Evolutionary conservation across 805 yeast species (phyloP).

Genomic region (Starmerella gropengiesseri): DNA sequence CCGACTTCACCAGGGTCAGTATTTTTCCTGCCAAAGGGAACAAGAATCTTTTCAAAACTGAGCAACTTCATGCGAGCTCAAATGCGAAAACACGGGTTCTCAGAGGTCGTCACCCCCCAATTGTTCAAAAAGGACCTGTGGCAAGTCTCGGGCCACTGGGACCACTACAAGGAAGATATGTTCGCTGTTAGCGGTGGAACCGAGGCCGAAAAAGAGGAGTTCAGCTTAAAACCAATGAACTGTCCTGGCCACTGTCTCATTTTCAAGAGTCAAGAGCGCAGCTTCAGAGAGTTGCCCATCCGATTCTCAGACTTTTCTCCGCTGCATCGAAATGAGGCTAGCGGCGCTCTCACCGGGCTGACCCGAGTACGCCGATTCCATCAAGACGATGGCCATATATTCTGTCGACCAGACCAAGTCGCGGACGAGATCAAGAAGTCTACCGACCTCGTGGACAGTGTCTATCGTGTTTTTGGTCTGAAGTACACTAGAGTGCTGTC

Average conservation of each 20-base stretch:
- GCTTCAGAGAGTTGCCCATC: constrained; percentile 78
- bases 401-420: constrained; percentile 73
- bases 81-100: constrained; percentile 68
- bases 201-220: constrained; percentile 33
- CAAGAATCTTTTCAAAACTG: constrained; percentile 70
- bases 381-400: constrained; percentile 97
- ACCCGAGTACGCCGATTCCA: constrained; percentile 92
- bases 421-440: constrained; percentile 61
- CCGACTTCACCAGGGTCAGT: constrained; percentile 81
- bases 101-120: constrained; percentile 87
- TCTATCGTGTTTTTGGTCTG: constrained; percentile 61
- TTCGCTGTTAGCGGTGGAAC: constrained; percentile 51
- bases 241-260: constrained; percentile 74
- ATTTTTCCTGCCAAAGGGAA: constrained; percentile 87
- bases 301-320: constrained; percentile 83
- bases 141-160: constrained; percentile 95
- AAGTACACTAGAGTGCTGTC: constrained; percentile 58
- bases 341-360: constrained; percentile 86
- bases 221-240: constrained; percentile 79
- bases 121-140: constrained; percentile 73
- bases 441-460: constrained; percentile 58
- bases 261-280: constrained; percentile 61
- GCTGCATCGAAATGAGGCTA: constrained; percentile 85
- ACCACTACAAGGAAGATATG: constrained; percentile 89
- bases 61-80: constrained; percentile 76